These are phyloP conservation scores for Raffaelea albimanens DNA, from an alignment of 2,329 filamentous ascomycete species.

Conservation along the genomic window DNA sequence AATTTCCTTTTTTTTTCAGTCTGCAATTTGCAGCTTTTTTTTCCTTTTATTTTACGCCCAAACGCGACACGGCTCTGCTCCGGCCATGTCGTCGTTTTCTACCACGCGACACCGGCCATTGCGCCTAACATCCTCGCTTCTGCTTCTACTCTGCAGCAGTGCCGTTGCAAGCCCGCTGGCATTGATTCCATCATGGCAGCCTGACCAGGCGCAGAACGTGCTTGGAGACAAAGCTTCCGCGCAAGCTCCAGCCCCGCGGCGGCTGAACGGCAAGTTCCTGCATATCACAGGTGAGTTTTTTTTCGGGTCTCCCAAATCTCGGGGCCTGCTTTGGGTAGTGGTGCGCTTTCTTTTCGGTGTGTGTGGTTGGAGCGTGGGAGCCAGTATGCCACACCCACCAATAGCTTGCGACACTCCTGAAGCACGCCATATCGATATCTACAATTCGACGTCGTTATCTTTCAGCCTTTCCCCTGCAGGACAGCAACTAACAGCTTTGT, in stretches of 20 bases:
- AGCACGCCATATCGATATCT: no score
- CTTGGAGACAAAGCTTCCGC: slow-evolving; percentile 8
- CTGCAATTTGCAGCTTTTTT: no score
- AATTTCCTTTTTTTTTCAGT: no score
- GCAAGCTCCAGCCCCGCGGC: slow-evolving; percentile 23
- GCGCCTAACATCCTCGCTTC: not conserved
- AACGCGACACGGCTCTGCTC: not conserved
- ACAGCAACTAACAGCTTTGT: not conserved
- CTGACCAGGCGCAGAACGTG: slow-evolving; percentile 11
- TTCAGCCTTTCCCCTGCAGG: not conserved
- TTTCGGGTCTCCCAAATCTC: no score
- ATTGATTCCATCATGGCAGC: slow-evolving; percentile 3
- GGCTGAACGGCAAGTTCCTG: slow-evolving; percentile 66
- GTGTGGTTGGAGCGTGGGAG: no score
- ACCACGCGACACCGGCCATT: not conserved
- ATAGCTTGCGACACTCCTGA: no score
- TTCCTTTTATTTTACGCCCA: not conserved
- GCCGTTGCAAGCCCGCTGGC: slow-evolving; percentile 18
- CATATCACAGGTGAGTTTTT: slow-evolving; percentile 69
- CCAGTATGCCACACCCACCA: no score
- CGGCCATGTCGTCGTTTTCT: not conserved
- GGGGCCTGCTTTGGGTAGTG: no score
- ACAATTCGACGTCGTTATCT: not conserved
- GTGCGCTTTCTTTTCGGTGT: no score
- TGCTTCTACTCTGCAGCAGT: slow-evolving; percentile 19